Base-by-base conservation (phyloP, 2,329 filamentous ascomycete species). In the Diaporthe eres region DNA sequence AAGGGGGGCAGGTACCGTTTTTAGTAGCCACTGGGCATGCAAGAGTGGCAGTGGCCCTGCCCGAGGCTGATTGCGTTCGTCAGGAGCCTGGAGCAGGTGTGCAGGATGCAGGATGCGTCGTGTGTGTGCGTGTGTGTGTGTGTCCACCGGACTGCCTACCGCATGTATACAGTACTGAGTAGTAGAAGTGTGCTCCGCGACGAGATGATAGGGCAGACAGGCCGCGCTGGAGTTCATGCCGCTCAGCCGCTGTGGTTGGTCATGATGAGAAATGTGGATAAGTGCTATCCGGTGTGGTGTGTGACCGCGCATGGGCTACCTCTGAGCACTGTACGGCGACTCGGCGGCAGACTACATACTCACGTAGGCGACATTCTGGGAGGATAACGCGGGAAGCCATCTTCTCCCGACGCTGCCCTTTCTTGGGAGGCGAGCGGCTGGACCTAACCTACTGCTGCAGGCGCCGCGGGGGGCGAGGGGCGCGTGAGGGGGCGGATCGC, bases 21-120 rank as follows among this genome's bases (percentile, higher is more conserved):
- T 44, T 22, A 37, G 28, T 10, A 37, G 63, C 19, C 63, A 68
- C 10, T 68, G 44, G 63, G 44, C 63, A 31, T 39, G n/a, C 47
- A 68, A 47, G 63, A 37, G 47, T 68, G 47, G 65, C 60, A 65
- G 42, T 44, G 60, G 60, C 42, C 65, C 34, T 42, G 65, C 49
- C 65, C 65, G 55, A 42, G 65, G 65, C 65, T 42, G 47, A 8
- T 25, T 42, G 65, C 65, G 65, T 51, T 70, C 65, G 65, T 51
- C 34, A 70, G 65, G 49, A 70, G 49, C n/a, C 47, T 55, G 65
- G 22, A 42, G 65, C 49, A 55, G 34, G 65, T 10, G 49, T 55
- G 65, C 65, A 70, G 65, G 65, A 55, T 70, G 65, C 65, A 70
- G 65, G 65, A 70, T 70, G 65, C 49, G 65, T 49, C 47, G 55